A percentile compares a stretch with the other conserved stretches of the same genome.
These are phyloP conservation scores for Citrus cavaleriei DNA, from an alignment of 345 rosid genomes.

Conservation along the genomic window DNA sequence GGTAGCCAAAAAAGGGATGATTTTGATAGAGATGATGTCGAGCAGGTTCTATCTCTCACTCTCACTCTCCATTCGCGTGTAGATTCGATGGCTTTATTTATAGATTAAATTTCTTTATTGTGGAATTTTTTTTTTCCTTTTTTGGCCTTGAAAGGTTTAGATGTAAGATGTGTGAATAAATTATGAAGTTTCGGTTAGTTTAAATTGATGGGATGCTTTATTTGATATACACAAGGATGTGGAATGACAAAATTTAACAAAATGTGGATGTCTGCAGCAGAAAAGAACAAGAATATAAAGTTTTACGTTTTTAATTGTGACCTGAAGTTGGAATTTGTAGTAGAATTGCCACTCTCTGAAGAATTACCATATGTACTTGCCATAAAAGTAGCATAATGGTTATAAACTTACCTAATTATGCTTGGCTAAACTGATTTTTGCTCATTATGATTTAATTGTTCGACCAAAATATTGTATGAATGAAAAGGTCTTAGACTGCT, in stretches of 20 bases:
- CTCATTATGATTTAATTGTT: background rate
- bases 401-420: background rate
- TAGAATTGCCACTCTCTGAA: background rate
- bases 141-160: no score
- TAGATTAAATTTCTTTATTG: background rate
- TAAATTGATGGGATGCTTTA: background rate
- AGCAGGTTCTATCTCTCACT: conserved; percentile 54
- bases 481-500: background rate
- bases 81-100: background rate
- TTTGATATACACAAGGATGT: background rate
- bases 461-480: background rate
- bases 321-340: background rate
- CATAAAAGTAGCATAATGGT: background rate
- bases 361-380: background rate
- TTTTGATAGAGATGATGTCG: conserved; percentile 95
- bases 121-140: background rate
- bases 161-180: background rate
- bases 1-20: conserved; percentile 89
- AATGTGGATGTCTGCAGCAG: background rate
- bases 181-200: background rate
- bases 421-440: background rate
- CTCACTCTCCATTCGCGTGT: background rate
- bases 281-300: background rate
- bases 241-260: background rate
- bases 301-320: background rate